A percentile compares a stretch with the other conserved stretches of the same genome.
Evolutionary conservation across 2,329 filamentous ascomycete species (phyloP).

Genomic region (Penicillium sp.): DNA sequence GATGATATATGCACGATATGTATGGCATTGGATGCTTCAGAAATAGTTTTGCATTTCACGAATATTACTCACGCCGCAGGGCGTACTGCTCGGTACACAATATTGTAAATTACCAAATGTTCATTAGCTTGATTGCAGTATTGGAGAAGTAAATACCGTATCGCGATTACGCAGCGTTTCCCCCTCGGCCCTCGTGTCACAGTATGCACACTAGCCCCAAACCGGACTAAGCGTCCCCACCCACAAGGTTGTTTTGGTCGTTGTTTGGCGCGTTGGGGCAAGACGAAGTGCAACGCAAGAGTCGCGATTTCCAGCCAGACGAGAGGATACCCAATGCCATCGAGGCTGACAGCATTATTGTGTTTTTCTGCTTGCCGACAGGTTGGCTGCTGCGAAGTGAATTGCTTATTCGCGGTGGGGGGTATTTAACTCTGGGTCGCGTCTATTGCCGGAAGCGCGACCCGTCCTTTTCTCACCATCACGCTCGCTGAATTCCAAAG

Average conservation of each 20-base stretch:
- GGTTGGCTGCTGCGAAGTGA: not conserved
- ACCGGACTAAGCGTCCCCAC: slow-evolving; percentile 4
- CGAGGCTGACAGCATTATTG: not conserved
- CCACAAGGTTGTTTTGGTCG: slow-evolving; percentile 12
- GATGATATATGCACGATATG: not conserved
- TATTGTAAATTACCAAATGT: not conserved
- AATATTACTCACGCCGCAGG: not conserved
- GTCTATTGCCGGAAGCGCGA: slow-evolving; percentile 13
- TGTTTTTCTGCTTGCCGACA: not conserved
- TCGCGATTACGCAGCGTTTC: not conserved
- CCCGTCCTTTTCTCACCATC: slow-evolving; percentile 5
- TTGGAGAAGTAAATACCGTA: not conserved
- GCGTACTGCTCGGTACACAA: not conserved
- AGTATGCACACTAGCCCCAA: slow-evolving; percentile 5
- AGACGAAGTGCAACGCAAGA: not conserved
- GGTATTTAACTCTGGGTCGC: not conserved
- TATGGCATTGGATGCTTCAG: not conserved
- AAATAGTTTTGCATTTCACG: not conserved
- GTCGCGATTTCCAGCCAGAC: not conserved
- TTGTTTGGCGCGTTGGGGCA: slow-evolving; percentile 1
- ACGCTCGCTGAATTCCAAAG: slow-evolving; percentile 2
- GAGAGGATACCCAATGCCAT: not conserved
- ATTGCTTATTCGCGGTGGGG: not conserved
- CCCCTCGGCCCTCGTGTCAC: slow-evolving; percentile 4
- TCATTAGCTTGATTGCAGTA: not conserved